These are phyloP conservation scores for Peribolospora baueri DNA, from an alignment of 768 basidiomycete genomes.

Conservation along the genomic window DNA sequence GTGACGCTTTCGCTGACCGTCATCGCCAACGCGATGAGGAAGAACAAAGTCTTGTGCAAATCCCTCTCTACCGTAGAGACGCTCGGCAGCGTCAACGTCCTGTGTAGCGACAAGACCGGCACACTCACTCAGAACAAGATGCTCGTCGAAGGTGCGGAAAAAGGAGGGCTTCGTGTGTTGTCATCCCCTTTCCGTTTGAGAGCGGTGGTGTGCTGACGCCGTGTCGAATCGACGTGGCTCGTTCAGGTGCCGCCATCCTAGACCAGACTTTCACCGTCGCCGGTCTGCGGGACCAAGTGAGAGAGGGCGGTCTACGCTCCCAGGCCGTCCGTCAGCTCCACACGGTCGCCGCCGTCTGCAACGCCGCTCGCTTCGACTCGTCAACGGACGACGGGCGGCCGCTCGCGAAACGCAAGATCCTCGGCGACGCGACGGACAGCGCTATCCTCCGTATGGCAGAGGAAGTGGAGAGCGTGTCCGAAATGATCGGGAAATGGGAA, in stretches of 20 bases:
- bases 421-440: slow-evolving; percentile 24
- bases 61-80: slow-evolving; percentile 43
- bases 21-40: slow-evolving; percentile 27
- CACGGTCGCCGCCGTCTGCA: slow-evolving; percentile 29
- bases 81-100: slow-evolving; percentile 35
- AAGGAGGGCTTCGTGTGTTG: too few relatives aligned
- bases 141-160: slow-evolving; percentile 21
- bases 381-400: slow-evolving; percentile 17
- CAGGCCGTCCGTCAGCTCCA: slow-evolving; percentile 11
- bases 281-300: slow-evolving; percentile 11
- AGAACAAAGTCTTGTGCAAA: slow-evolving; percentile 31
- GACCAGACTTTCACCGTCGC: too few relatives aligned
- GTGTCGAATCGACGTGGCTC: slow-evolving; percentile 1
- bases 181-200: too few relatives aligned
- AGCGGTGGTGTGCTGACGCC: too few relatives aligned
- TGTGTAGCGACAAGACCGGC: slow-evolving; percentile 39
- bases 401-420: slow-evolving; percentile 1
- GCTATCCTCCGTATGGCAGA: slow-evolving; percentile 31
- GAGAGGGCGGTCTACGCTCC: not conserved
- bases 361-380: slow-evolving; percentile 27
- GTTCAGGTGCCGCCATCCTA: not conserved
- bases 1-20: slow-evolving; percentile 25
- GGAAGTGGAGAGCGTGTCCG: slow-evolving; percentile 9
- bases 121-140: slow-evolving; percentile 38
- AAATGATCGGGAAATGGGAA: slow-evolving; percentile 17